Conservation (phyloP, 163 green algal species). For the Trebouxia gelatinosa region DNA sequence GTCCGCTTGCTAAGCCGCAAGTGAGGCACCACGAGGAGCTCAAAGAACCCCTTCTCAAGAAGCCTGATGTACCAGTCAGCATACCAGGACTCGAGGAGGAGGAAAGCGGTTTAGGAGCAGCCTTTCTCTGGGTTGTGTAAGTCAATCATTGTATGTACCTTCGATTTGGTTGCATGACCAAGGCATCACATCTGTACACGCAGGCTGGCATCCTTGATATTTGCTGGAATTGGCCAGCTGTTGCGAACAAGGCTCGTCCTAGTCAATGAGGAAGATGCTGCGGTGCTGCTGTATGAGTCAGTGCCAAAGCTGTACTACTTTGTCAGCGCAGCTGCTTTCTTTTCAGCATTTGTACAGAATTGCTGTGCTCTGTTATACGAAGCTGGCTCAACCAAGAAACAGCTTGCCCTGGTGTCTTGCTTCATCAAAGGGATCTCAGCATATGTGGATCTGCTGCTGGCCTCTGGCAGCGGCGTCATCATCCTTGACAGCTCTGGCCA, state of each 20-base stretch:
- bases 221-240: constrained; percentile 5
- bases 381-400: constrained; percentile 22
- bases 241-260: not conserved
- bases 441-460: constrained; percentile 14
- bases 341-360: constrained; percentile 27
- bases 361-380: constrained; percentile 27
- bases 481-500: constrained; percentile 6
- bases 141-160: not conserved
- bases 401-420: constrained; percentile 26
- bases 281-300: not conserved
- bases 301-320: constrained; percentile 32
- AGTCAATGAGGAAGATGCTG: not conserved
- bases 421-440: constrained; percentile 31
- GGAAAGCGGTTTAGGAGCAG: not conserved
- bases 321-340: constrained; percentile 20
- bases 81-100: no score
- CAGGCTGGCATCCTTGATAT: constrained; percentile 9
- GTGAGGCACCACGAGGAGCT: no score
- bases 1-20: no score
- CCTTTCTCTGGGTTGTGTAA: constrained; percentile 9
- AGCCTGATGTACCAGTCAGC: no score
- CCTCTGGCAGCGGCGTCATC: constrained; percentile 5
- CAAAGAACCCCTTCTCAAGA: no score
- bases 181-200: not conserved
- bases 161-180: not conserved